phyloP scores from a whole-genome alignment of 768 basidiomycete species.

The Scleroderma citrinum region DNA sequence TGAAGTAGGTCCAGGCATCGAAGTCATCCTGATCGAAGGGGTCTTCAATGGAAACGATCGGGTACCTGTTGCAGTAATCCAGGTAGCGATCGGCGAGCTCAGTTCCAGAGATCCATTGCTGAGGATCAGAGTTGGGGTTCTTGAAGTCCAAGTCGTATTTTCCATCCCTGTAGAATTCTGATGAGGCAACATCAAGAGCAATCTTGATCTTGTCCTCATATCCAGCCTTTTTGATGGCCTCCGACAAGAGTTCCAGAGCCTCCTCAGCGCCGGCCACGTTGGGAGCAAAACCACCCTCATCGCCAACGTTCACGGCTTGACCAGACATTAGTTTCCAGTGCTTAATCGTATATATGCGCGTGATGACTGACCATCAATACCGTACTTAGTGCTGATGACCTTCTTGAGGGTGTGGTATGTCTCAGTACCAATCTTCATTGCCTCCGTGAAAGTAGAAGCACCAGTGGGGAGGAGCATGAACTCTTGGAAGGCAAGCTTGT shows the following conservation, averaged over 20 bases:
- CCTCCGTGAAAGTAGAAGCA: slow-evolving; percentile 87
- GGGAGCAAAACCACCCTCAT: slow-evolving; percentile 99
- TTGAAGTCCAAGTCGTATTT: slow-evolving; percentile 99
- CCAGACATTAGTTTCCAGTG: neutral
- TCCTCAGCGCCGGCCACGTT: slow-evolving; percentile 97
- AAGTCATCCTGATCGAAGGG: slow-evolving; percentile 99
- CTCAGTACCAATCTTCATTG: slow-evolving; percentile 98
- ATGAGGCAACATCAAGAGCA: slow-evolving; percentile 96
- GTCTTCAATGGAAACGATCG: slow-evolving; percentile 93
- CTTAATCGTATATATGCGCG: neutral
- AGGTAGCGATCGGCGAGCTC: slow-evolving; percentile 94
- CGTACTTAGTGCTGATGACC: slow-evolving; percentile 98
- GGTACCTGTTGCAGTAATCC: slow-evolving; percentile 84
- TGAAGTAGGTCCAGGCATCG: slow-evolving; percentile 97
- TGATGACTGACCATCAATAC: slow-evolving; percentile 78
- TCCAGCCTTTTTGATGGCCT: slow-evolving; percentile 97
- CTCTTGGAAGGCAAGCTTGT: slow-evolving; percentile 99
- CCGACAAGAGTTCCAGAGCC: slow-evolving; percentile 89
- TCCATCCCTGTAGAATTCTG: slow-evolving; percentile 99
- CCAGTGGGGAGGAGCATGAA: slow-evolving; percentile 99
- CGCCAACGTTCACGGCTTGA: slow-evolving; percentile 97
- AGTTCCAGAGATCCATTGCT: slow-evolving; percentile 90
- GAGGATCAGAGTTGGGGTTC: slow-evolving; percentile 98
- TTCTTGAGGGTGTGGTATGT: slow-evolving; percentile 98
- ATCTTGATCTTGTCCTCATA: slow-evolving; percentile 99